Base-by-base conservation (phyloP, 73 alveolate genomes). In the Paramecium bursaria region DNA sequence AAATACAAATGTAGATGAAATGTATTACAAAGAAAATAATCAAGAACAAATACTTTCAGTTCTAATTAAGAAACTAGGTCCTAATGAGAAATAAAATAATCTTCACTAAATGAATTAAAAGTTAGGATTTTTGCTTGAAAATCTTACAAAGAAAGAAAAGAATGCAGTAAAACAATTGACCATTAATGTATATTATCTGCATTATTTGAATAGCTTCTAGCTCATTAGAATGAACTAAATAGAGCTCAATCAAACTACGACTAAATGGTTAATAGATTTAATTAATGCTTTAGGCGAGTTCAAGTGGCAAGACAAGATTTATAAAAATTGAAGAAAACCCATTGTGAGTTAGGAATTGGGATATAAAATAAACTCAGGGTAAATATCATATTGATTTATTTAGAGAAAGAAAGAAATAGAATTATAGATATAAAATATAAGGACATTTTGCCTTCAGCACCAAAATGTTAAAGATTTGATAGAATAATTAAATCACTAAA, bases 21-120 rank as follows among this genome's bases (percentile, higher is more conserved):
- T 67, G 82, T 67, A 67, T 42, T 67, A 39, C 50, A 33, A 35
- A 67, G 57, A 67, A 14, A 42, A 67, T 67, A 67, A 67, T 67
- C 60, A 67, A 67, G 26, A 26, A 25, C 60, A 67, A 17, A 67
- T 67, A 13, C 27, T 67, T 6, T 3, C 57, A 11, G 26, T 17
- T 14, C 27, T 67, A 29, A 67, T 67, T 39, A 67, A 53, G 44
- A 11, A 39, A 17, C 19, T 67, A 26, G 82, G 82, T 4, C 17
- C 23, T n/a, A 67, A 23, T 21, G 60, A n/a, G n/a, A n/a, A n/a
- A n/a, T n/a, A n/a, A n/a, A n/a, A n/a, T n/a, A n/a, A n/a, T n/a
- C n/a, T n/a, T n/a, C n/a, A n/a, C n/a, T n/a, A 53, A 0, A 39
- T 35, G 0, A 25, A 21, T 35, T 53, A 67, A 42, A 67, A 17